A percentile compares a stretch with the other conserved stretches of the same genome.
Evolutionary conservation across 345 rosid species (phyloP).

Genomic region (Litchi chinensis): DNA sequence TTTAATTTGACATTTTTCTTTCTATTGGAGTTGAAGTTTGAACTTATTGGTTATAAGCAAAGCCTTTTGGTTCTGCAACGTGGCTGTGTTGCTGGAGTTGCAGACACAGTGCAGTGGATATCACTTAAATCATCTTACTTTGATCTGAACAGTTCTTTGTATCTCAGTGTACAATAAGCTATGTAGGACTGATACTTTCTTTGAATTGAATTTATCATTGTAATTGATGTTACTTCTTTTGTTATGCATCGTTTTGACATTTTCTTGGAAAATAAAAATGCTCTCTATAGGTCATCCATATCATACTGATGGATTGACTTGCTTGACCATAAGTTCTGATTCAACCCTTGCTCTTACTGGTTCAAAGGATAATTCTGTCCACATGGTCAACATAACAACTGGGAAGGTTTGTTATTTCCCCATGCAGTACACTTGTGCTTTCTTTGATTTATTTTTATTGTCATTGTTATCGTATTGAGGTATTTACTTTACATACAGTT

Average conservation of each 20-base stretch:
- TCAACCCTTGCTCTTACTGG: constrained; percentile 85
- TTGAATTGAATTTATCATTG: neutral
- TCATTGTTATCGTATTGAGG: neutral
- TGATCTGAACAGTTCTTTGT: neutral
- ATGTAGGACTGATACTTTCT: no score
- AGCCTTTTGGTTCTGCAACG: neutral
- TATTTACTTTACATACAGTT: neutral
- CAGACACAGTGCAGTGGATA: neutral
- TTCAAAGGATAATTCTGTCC: constrained; percentile 72
- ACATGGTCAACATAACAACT: constrained; percentile 73
- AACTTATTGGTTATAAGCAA: neutral
- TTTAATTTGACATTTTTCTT: constrained; percentile 4
- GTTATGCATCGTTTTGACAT: constrained; percentile 5
- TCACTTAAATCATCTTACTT: neutral
- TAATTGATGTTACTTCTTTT: neutral
- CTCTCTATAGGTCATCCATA: constrained; percentile 71
- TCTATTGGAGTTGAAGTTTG: neutral
- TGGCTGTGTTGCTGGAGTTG: neutral
- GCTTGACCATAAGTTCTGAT: constrained; percentile 76
- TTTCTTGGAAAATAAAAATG: neutral
- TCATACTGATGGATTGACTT: constrained; percentile 76
- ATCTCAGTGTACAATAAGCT: neutral
- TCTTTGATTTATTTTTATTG: neutral
- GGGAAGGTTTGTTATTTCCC: constrained; percentile 64
- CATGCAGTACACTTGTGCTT: neutral